Evolutionary conservation across 192 early-diverging fungal genomes (phyloP).

Genomic region (Umbelopsis isabellina): DNA sequence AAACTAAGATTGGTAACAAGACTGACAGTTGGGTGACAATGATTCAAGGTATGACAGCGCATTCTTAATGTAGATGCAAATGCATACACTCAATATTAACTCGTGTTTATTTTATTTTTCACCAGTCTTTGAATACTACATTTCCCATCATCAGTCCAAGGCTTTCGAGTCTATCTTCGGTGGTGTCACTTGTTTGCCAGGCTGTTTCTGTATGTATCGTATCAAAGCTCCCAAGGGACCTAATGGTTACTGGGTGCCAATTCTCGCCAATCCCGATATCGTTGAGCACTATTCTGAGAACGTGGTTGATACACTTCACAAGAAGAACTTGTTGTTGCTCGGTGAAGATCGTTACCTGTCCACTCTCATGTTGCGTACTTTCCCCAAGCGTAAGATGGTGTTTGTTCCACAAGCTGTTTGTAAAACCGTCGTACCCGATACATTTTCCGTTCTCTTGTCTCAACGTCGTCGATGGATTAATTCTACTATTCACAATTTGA

Average conservation of each 20-base stretch:
- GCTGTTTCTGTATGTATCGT: slow-evolving; percentile 96
- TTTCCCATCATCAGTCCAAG: slow-evolving; percentile 89
- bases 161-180: slow-evolving; percentile 95
- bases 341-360: slow-evolving; percentile 86
- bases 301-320: slow-evolving; percentile 75
- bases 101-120: not conserved
- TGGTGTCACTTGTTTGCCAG: slow-evolving; percentile 91
- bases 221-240: slow-evolving; percentile 81
- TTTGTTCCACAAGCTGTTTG: slow-evolving; percentile 82
- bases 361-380: slow-evolving; percentile 81
- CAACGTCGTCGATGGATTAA: slow-evolving; percentile 96
- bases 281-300: slow-evolving; percentile 78
- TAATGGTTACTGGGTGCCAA: slow-evolving; percentile 68
- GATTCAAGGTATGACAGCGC: slow-evolving; percentile 67
- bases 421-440: slow-evolving; percentile 78
- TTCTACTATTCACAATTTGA: slow-evolving; percentile 89
- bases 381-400: slow-evolving; percentile 81
- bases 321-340: slow-evolving; percentile 81
- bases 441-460: slow-evolving; percentile 78
- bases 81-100: not conserved
- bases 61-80: not conserved
- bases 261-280: slow-evolving; percentile 83
- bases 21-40: slow-evolving; percentile 80
- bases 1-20: slow-evolving; percentile 95
- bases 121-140: slow-evolving; percentile 93